Base-by-base conservation (phyloP, 2,329 filamentous ascomycete genomes). In the Pseudocercospora macadamiae region DNA sequence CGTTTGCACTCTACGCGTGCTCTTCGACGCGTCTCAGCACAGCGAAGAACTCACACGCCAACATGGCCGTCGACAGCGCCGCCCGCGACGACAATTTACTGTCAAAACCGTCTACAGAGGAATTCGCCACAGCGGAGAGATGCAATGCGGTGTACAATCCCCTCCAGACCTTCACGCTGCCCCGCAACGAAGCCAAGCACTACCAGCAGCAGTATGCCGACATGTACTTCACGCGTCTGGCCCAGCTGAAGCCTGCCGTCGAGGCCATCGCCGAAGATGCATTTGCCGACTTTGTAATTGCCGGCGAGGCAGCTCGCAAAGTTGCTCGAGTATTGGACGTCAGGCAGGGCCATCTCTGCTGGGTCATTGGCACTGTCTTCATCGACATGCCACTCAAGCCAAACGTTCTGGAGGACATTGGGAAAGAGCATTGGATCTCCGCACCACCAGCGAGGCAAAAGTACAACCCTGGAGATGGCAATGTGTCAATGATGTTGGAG, bases 301-400 rank as follows among this genome's bases (percentile, higher is more conserved):
- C 85, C 5, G 90, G 86, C 34, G 91, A 96, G 73, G 80, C 80
- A 57, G 91, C 91, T 9, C 84, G 83, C 66, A 86, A 83, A 65
- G 92, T 96, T 14, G 90, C 97, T 28, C 83, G 95, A 66, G 95
- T 99, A 60, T 83, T 99, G 26, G 93, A 99, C 76, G 95, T 99
- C 52, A 87, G 93, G 61, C 95, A 97, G 78, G 95, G 95, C 63
- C 88, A 97, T 77, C 80, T 97, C 32, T 97, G 93, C 78, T 99
- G 93, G 92, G 89, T 99, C 14, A 83, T 88, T 0, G 95, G 96
- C 14, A 99, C 95, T 0, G 86, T 97, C 28, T 99, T 96, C 74
- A 96, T 97, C 89, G 91, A 97, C 64, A 93, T 99, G 91, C 86
- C 90, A 2, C 76, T 97, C 70, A 99, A 99, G 78, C 95, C 96